Evolutionary conservation across 441 rosid genomes (phyloP), one percentile per base, ranked within the genome.

Genomic region (Erysimum pusillum): DNA sequence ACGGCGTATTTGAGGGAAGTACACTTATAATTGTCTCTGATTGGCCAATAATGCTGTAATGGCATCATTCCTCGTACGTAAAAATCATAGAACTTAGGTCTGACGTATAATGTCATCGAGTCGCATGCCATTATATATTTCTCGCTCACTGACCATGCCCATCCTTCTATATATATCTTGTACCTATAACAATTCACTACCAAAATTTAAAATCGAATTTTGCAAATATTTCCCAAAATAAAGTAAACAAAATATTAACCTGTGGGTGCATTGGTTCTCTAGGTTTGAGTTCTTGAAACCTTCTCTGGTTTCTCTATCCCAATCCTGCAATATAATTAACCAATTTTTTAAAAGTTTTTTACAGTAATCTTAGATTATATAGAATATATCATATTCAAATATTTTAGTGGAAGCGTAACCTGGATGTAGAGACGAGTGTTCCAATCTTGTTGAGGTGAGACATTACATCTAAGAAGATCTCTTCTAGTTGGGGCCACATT

Each of bases 41-140:
- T 85, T 45, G 94, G 98, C 97, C 97, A 91, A 32, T 84, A 93
- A 67, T 88, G 97, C 63, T 87, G 66, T 87, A 87, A 7, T 18
- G 94, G 96, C 69, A 81, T 81, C 87, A 87, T 12, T 54, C 88
- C 81, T 80, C 96, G 86, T 17, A 75, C 35, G 79, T 85, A 93
- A 83, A 90, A 91, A 74, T 87, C 91, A 22, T 82, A 88, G 82
- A 56, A 93, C 32, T 63, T 76, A 1, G 97, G 91, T 68, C 76
- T 84, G 41, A 90, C 71, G 13, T 82, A 51, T 80, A 91, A 64
- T 0, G 89, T 81, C 84, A 84, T 81, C 0, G 91, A 84, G 74
- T 91, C 86, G 20, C 97, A 91, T 25, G 95, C 93, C 66, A 93
- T 31, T 18, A 90, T 93, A 83, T 89, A 93, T 63, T 93, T 91